These are phyloP conservation scores for Coemansia sp. DNA, from an alignment of 192 early-diverging fungal genomes.

Conservation along the genomic window DNA sequence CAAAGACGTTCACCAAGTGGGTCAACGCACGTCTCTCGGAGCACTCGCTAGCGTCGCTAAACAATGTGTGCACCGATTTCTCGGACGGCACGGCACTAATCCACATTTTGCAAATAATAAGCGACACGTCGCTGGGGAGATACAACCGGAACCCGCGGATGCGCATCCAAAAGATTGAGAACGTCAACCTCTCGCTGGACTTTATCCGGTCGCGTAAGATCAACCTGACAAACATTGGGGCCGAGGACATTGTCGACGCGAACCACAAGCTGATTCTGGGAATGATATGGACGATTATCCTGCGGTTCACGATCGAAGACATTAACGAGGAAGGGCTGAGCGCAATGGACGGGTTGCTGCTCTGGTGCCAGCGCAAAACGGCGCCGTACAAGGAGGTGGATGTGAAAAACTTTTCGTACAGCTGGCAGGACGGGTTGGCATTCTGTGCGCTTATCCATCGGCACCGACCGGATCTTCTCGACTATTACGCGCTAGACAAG, in stretches of 20 bases:
- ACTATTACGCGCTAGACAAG: constrained; percentile 87
- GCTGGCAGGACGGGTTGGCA: constrained; percentile 93
- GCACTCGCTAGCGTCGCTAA: constrained; percentile 47
- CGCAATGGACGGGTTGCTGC: constrained; percentile 93
- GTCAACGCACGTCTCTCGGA: constrained; percentile 74
- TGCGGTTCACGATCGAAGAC: constrained; percentile 94
- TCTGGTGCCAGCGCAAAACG: constrained; percentile 97
- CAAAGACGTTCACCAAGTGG: constrained; percentile 88
- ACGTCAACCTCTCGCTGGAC: constrained; percentile 90
- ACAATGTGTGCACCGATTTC: constrained; percentile 63
- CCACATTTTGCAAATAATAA: constrained; percentile 88
- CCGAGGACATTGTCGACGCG: constrained; percentile 94
- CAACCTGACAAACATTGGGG: constrained; percentile 91
- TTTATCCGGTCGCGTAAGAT: constrained; percentile 88
- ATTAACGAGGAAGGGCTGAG: constrained; percentile 93
- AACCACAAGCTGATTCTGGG: constrained; percentile 92
- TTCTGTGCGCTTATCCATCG: constrained; percentile 97
- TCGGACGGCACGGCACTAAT: constrained; percentile 69
- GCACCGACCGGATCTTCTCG: constrained; percentile 92
- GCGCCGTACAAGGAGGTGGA: constrained; percentile 79
- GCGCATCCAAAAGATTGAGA: constrained; percentile 94
- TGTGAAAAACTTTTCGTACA: constrained; percentile 89
- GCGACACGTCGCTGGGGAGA: constrained; percentile 79
- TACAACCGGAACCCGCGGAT: constrained; percentile 89
- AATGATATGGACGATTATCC: constrained; percentile 96